Conservation (phyloP, 2,329 filamentous ascomycete genomes). For the Zarea fungicola region DNA sequence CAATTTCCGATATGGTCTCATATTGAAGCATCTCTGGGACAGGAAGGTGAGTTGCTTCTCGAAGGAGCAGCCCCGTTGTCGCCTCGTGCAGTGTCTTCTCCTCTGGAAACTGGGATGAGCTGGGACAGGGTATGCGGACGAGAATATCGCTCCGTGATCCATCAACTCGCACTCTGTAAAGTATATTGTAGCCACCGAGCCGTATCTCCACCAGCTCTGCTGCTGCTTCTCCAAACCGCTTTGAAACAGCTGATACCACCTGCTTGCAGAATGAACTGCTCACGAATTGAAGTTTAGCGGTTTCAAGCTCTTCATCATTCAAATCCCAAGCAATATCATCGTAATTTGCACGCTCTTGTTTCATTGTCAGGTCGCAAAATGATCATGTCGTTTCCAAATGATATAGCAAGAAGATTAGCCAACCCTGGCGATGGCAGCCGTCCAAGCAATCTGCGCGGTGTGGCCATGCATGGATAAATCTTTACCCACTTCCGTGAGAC, state of each 20-base stretch:
- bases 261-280: neutral
- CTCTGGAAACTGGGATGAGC: slow-evolving; percentile 13
- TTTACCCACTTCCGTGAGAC: no score
- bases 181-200: slow-evolving; percentile 18
- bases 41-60: slow-evolving; percentile 1
- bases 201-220: slow-evolving; percentile 4
- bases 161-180: slow-evolving; percentile 15
- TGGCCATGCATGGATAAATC: no score
- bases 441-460: no score
- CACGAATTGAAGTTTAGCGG: neutral
- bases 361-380: no score
- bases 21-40: slow-evolving; percentile 12
- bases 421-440: no score
- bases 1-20: slow-evolving; percentile 14
- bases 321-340: slow-evolving; percentile 1
- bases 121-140: slow-evolving; percentile 15
- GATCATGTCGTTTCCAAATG: no score
- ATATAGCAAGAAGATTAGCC: no score
- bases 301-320: neutral
- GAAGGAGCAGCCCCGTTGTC: slow-evolving; percentile 10
- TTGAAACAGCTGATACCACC: neutral
- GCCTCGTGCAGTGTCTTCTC: slow-evolving; percentile 18
- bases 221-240: neutral
- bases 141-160: slow-evolving; percentile 9
- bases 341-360: neutral